phyloP scores from a whole-genome alignment of 2,329 filamentous ascomycete species.

The Talaromyces rugulosus region DNA sequence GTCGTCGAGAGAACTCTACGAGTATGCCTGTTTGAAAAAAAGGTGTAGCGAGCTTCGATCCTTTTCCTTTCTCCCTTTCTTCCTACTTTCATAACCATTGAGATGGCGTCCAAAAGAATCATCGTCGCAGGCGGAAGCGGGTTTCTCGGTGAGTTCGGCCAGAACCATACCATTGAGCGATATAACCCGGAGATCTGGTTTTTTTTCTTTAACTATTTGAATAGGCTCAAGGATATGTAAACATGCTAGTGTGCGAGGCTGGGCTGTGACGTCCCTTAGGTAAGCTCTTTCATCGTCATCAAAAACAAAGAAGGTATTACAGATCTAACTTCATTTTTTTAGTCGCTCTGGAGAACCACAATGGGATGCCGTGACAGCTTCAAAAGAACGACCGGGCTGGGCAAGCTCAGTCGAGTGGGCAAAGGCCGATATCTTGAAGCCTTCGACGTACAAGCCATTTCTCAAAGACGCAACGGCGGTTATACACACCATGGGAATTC shows the following conservation, averaged over 20 bases:
- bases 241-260: constrained; percentile 76
- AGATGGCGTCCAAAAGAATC: constrained; percentile 66
- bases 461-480: constrained; percentile 77
- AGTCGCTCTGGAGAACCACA: constrained; percentile 87
- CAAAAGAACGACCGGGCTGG: constrained; percentile 69
- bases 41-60: neutral
- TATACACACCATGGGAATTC: constrained; percentile 91
- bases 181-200: neutral
- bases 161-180: neutral
- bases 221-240: constrained; percentile 78
- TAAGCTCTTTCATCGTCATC: constrained; percentile 36
- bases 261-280: constrained; percentile 92
- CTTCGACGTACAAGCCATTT: constrained; percentile 70
- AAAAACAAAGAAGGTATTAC: neutral
- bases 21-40: neutral
- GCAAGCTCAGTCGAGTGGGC: constrained; percentile 80
- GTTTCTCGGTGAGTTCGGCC: constrained; percentile 63
- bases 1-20: neutral
- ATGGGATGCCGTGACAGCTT: constrained; percentile 77
- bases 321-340: neutral
- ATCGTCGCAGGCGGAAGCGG: constrained; percentile 93
- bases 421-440: constrained; percentile 79
- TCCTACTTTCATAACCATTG: constrained; percentile 15
- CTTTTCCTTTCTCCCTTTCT: neutral
- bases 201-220: neutral